Conservation (phyloP, 176 grass and related monocot genomes). For the Otatea glauca region DNA sequence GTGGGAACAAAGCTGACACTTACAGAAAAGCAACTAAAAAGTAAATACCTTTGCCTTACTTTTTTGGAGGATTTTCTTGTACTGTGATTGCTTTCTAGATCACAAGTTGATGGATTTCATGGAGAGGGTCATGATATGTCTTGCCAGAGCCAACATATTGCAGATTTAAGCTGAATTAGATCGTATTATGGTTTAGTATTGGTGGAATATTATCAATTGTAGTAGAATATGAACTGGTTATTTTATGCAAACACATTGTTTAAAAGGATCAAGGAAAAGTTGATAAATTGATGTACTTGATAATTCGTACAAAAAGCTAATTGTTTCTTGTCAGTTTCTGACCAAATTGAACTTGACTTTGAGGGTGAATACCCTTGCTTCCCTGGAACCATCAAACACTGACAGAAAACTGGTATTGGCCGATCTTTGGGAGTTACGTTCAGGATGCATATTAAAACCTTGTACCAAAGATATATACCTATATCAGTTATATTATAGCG, state of each 20-base stretch:
- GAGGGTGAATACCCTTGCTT: background rate
- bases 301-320: background rate
- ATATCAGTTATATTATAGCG: background rate
- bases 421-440: background rate
- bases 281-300: conserved; percentile 1
- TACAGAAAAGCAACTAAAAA: background rate
- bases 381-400: background rate
- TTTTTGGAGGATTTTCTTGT: background rate
- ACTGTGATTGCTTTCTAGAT: background rate
- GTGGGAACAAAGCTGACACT: background rate
- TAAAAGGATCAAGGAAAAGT: background rate
- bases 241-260: conserved; percentile 1
- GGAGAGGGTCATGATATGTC: background rate
- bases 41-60: background rate
- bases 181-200: background rate
- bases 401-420: background rate
- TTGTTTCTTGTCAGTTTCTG: background rate
- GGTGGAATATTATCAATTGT: background rate
- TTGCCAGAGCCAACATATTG: background rate
- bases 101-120: background rate
- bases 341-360: conserved; percentile 4
- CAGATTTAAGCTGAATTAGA: conserved; percentile 3
- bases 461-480: background rate
- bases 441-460: background rate
- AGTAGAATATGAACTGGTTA: background rate